These are phyloP conservation scores for Monilinia polystroma DNA, from an alignment of 2,329 filamentous ascomycete genomes.

Conservation along the genomic window DNA sequence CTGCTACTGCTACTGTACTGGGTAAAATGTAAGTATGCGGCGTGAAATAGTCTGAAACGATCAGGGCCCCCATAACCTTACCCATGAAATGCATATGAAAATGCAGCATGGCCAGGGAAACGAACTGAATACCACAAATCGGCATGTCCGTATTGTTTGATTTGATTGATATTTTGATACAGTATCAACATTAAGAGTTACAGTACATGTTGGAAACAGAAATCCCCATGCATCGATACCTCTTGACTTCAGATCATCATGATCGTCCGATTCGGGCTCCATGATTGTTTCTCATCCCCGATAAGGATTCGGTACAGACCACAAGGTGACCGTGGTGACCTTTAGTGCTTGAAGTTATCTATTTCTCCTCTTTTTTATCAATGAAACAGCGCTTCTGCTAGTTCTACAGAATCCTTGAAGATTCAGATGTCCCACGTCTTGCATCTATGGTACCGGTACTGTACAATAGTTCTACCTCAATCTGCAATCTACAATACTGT, in stretches of 20 bases:
- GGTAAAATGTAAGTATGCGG: constrained; percentile 6
- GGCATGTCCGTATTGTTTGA: constrained; percentile 2
- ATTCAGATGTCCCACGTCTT: background rate
- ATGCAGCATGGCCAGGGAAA: background rate
- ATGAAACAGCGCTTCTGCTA: background rate
- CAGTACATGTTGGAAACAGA: too few relatives aligned
- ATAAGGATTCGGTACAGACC: constrained; percentile 16
- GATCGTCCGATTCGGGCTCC: background rate
- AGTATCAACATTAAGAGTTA: too few relatives aligned
- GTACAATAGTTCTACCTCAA: background rate
- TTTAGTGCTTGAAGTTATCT: background rate
- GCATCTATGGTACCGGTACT: background rate
- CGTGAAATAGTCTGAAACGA: constrained; percentile 15
- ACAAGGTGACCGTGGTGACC: constrained; percentile 13
- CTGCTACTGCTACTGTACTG: background rate
- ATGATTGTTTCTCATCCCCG: background rate
- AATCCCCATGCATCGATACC: background rate
- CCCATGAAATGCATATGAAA: background rate
- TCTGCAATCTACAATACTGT: background rate
- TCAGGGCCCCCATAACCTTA: constrained; percentile 6
- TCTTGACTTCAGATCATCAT: constrained; percentile 2
- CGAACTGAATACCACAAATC: background rate
- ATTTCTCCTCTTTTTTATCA: constrained; percentile 1
- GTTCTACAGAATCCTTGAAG: background rate
- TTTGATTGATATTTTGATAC: background rate